These are phyloP conservation scores for Lepidium aucheri DNA, from an alignment of 345 rosid species.

Conservation along the genomic window DNA sequence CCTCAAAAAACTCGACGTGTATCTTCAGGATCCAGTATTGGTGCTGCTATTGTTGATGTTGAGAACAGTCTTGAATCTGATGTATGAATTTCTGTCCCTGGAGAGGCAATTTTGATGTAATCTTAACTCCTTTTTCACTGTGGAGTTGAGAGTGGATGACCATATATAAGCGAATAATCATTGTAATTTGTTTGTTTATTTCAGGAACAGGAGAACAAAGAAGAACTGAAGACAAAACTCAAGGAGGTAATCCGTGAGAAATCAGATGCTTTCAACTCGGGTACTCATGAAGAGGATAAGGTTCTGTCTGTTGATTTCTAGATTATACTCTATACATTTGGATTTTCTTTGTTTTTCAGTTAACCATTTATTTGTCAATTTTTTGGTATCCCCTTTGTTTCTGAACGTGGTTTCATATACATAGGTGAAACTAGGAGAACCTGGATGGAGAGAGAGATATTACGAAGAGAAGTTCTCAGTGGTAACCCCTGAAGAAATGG, in stretches of 20 bases:
- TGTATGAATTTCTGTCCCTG: slow-evolving; percentile 61
- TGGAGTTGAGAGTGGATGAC: slow-evolving; percentile 20
- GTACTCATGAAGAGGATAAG: slow-evolving; percentile 74
- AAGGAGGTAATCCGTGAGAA: slow-evolving; percentile 72
- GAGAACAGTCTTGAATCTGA: slow-evolving; percentile 76
- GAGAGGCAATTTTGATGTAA: slow-evolving; percentile 14
- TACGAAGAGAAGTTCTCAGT: slow-evolving; percentile 81
- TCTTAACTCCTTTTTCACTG: background rate
- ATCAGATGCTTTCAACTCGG: slow-evolving; percentile 70
- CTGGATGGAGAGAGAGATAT: slow-evolving; percentile 98
- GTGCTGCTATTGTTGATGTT: slow-evolving; percentile 91
- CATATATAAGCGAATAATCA: background rate
- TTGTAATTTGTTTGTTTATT: background rate
- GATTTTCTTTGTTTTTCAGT: background rate
- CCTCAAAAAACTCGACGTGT: slow-evolving; percentile 39
- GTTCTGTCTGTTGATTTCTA: slow-evolving; percentile 27
- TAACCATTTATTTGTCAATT: background rate
- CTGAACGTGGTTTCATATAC: slow-evolving; percentile 7
- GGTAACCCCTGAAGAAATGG: slow-evolving; percentile 61
- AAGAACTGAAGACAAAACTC: slow-evolving; percentile 63
- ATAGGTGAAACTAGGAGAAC: slow-evolving; percentile 84
- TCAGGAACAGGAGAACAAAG: slow-evolving; percentile 59
- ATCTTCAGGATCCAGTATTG: slow-evolving; percentile 65
- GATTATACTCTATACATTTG: background rate
- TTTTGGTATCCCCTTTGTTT: background rate